These are phyloP conservation scores for Schizosaccharomyces octosporus DNA, from an alignment of 805 yeast species.

Conservation along the genomic window DNA sequence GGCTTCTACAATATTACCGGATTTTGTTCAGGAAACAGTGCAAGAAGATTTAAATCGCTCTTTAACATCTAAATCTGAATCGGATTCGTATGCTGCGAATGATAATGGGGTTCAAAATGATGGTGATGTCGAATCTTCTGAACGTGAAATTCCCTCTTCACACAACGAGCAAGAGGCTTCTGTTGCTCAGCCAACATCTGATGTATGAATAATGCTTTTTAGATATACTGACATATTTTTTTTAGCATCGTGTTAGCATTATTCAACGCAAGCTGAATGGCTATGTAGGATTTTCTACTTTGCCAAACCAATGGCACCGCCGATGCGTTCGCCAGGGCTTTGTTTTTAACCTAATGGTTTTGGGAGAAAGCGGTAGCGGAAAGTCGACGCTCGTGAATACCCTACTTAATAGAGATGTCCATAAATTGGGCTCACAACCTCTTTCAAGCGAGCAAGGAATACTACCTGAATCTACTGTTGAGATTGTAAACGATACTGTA, in stretches of 20 bases:
- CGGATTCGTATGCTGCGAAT: too few relatives aligned
- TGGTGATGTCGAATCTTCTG: too few relatives aligned
- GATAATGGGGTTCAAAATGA: too few relatives aligned
- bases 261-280: conserved; percentile 45
- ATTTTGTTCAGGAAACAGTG: too few relatives aligned
- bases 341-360: conserved; percentile 65
- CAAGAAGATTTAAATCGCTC: too few relatives aligned
- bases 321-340: conserved; percentile 78
- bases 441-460: conserved; percentile 6
- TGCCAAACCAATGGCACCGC: conserved; percentile 97
- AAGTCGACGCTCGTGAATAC: conserved; percentile 82
- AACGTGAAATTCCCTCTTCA: too few relatives aligned
- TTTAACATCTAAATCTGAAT: too few relatives aligned
- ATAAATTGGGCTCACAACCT: conserved; percentile 15
- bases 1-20: too few relatives aligned
- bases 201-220: too few relatives aligned
- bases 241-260: not conserved
- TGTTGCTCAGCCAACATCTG: too few relatives aligned
- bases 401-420: conserved; percentile 46
- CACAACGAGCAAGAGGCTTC: too few relatives aligned
- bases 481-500: conserved; percentile 34
- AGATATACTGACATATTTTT: not conserved
- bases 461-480: conserved; percentile 19
- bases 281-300: conserved; percentile 88
- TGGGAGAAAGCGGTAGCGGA: conserved; percentile 70